Evolutionary conservation across 2,329 filamentous ascomycete species (phyloP), one percentile per base, ranked within the genome.

Genomic region (Pseudocercospora pini-densiflorae): DNA sequence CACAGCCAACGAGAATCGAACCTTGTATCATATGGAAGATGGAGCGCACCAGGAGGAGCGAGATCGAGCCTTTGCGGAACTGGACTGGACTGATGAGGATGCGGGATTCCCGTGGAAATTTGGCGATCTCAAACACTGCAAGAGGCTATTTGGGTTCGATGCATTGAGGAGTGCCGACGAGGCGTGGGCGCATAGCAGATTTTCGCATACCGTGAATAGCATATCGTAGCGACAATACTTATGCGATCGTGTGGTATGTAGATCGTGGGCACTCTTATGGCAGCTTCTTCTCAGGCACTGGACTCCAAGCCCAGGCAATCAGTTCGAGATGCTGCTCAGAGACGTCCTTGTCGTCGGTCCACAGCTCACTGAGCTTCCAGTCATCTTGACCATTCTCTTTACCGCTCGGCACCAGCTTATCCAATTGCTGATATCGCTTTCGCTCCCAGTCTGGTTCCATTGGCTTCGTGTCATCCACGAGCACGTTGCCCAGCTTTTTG

Each of bases 1-100:
- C 14, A 19, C 45, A 12, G 66, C 66, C 12, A 49, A 61, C 8
- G 53, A 61, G 14, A 65, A 61, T 16, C 47, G 63, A 14, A 40
- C 70, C 9, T 73, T 77, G 53, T 80, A 79, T 62, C 79, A 81
- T 55, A 75, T 81, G 74, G 72, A 68, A 29, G 75, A 81, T 69
- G 86, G 87, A 0, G 80, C 83, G 7, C 83, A 86, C 65, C 88
- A 90, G 74, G 77, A 83, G 66, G 80, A 78, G n/a, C 80, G 88
- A 57, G 88, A 90, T 54, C 62, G 58, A 62, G 51, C 21, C 2
- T 55, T 55, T 14, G 27, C 10, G 8, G 51, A 64, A 31, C 62
- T 61, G 24, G 62, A 64, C 19, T 62, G 63, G 59, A 59, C 36
- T 16, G 63, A 66, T 59, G 59, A 62, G 27, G 40, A 45, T 12